Conservation (phyloP, 1,284 basidiomycete species). For the Coniferiporia sulphurascens region DNA sequence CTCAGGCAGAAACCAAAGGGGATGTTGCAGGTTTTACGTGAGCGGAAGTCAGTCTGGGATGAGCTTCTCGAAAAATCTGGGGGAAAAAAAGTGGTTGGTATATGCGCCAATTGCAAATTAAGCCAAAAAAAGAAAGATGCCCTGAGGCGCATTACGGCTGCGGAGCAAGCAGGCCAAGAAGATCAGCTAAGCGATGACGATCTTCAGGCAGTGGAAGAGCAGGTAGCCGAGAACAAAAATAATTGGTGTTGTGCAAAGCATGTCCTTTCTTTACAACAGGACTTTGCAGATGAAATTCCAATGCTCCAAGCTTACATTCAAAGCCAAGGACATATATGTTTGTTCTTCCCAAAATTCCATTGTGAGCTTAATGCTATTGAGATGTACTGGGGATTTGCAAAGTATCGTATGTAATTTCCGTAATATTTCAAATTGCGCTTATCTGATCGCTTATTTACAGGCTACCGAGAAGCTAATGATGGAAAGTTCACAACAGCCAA, state of each 20-base stretch:
- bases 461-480: too few species aligned
- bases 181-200: constrained; percentile 6
- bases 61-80: not conserved
- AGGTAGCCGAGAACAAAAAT: not conserved
- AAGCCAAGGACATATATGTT: constrained; percentile 20
- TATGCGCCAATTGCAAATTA: constrained; percentile 18
- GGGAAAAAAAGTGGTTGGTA: constrained; percentile 16
- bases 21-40: constrained; percentile 20
- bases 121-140: constrained; percentile 19
- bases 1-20: constrained; percentile 22
- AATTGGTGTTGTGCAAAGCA: constrained; percentile 22
- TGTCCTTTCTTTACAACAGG: constrained; percentile 21
- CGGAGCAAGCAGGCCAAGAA: constrained; percentile 15
- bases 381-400: constrained; percentile 25
- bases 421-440: too few species aligned
- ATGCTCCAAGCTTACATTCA: constrained; percentile 18
- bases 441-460: too few species aligned
- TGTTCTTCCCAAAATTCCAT: constrained; percentile 23
- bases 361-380: constrained; percentile 25
- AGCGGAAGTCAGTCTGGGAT: constrained; percentile 19
- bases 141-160: constrained; percentile 4
- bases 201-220: not conserved
- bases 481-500: too few species aligned
- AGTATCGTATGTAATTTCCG: too few species aligned
- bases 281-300: constrained; percentile 23